Conservation (phyloP, 345 rosid genomes). For the Brassica cretica region DNA sequence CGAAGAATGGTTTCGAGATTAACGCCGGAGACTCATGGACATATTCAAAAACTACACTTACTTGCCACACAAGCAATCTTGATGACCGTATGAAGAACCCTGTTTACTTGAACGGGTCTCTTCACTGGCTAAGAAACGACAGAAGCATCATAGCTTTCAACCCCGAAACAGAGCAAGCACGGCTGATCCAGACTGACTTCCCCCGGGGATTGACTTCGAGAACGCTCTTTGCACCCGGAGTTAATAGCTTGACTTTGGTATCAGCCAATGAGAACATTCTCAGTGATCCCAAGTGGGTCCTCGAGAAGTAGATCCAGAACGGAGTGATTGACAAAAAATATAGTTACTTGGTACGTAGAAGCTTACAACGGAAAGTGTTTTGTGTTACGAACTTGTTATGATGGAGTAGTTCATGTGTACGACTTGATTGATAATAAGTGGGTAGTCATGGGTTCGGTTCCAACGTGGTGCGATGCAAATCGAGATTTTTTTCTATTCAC, state of each 20-base stretch:
- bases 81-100: not conserved
- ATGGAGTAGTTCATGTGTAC: conserved; percentile 3
- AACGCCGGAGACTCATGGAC: not conserved
- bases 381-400: not conserved
- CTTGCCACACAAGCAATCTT: not conserved
- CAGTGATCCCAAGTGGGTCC: conserved; percentile 1
- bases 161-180: conserved; percentile 6
- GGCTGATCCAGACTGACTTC: not conserved
- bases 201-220: not conserved
- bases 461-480: not conserved
- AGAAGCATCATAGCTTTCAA: conserved; percentile 19
- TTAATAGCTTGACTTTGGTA: not conserved
- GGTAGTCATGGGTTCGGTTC: not conserved
- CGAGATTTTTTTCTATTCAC: not conserved
- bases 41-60: not conserved
- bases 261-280: not conserved
- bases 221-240: not conserved
- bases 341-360: not conserved
- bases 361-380: conserved; percentile 11
- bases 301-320: not conserved
- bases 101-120: conserved; percentile 6
- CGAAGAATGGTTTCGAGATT: not conserved
- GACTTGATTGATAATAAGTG: not conserved
- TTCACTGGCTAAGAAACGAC: conserved; percentile 23
- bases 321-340: not conserved